A percentile compares a stretch with the other conserved stretches of the same genome.
Conservation (phyloP, 495 filamentous ascomycete species). For the Daldinia loculata region DNA sequence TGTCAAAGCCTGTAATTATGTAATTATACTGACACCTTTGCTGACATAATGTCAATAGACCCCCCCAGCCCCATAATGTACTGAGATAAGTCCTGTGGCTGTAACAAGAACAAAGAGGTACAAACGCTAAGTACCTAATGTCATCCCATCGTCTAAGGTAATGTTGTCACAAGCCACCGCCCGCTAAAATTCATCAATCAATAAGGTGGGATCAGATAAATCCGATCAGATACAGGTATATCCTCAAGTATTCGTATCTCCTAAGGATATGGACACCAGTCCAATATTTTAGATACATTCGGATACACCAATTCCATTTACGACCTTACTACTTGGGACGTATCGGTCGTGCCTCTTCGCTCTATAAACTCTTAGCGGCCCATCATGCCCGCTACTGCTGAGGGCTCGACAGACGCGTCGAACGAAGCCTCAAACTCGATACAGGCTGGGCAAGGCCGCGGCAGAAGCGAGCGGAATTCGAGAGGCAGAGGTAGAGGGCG, state of each 20-base stretch:
- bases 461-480: conserved; percentile 46
- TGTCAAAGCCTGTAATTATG: no score
- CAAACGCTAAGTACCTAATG: background rate
- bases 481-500: conserved; percentile 53
- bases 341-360: background rate
- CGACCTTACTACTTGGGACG: background rate
- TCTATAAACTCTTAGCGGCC: background rate
- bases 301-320: background rate
- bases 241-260: background rate
- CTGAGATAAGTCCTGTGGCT: background rate
- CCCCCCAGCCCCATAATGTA: no score
- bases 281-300: background rate
- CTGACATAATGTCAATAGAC: no score
- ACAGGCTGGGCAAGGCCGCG: conserved; percentile 16
- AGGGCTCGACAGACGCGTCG: background rate
- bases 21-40: no score
- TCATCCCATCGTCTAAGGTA: no score
- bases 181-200: no score
- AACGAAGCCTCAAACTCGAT: background rate
- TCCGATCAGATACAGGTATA: no score
- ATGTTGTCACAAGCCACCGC: no score
- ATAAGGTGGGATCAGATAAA: no score
- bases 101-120: background rate
- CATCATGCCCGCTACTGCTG: conserved; percentile 5
- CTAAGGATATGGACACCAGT: background rate